phyloP scores from a whole-genome alignment of 164 flowering plant genomes.

The Piper longum region DNA sequence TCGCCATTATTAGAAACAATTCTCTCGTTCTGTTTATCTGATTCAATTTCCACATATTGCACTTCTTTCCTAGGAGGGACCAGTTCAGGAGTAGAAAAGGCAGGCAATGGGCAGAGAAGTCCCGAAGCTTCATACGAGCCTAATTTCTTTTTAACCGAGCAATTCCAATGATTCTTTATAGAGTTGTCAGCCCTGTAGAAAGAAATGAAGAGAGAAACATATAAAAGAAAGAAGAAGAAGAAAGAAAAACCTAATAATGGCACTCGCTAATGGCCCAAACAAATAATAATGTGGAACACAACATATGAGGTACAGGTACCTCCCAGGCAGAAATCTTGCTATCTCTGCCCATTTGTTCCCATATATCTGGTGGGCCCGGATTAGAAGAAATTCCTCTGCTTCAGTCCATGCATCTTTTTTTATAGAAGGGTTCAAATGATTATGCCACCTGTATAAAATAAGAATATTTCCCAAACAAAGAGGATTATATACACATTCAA shows the following conservation, averaged over 20 bases:
- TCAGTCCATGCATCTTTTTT: slow-evolving; percentile 46
- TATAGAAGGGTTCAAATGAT: slow-evolving; percentile 50
- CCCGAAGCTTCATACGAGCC: slow-evolving; percentile 72
- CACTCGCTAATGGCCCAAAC: background rate
- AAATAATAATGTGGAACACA: background rate
- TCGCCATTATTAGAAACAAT: background rate
- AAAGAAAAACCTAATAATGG: background rate
- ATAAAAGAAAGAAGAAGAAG: background rate
- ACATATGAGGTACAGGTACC: slow-evolving; percentile 29
- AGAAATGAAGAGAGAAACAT: background rate
- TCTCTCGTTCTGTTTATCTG: background rate
- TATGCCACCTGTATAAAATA: slow-evolving; percentile 41
- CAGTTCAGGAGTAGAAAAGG: background rate
- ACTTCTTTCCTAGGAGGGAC: background rate
- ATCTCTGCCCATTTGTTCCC: slow-evolving; percentile 72
- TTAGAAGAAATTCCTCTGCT: slow-evolving; percentile 36
- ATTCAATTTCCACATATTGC: background rate
- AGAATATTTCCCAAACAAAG: too few relatives aligned
- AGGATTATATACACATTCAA: too few relatives aligned
- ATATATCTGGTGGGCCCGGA: slow-evolving; percentile 20
- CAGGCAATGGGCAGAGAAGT: slow-evolving; percentile 27
- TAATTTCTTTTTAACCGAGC: slow-evolving; percentile 40
- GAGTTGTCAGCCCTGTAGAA: slow-evolving; percentile 43
- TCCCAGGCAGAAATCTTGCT: slow-evolving; percentile 47
- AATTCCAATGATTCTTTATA: slow-evolving; percentile 56